Conservation (phyloP, 768 basidiomycete species). For the Mycena polygramma region DNA sequence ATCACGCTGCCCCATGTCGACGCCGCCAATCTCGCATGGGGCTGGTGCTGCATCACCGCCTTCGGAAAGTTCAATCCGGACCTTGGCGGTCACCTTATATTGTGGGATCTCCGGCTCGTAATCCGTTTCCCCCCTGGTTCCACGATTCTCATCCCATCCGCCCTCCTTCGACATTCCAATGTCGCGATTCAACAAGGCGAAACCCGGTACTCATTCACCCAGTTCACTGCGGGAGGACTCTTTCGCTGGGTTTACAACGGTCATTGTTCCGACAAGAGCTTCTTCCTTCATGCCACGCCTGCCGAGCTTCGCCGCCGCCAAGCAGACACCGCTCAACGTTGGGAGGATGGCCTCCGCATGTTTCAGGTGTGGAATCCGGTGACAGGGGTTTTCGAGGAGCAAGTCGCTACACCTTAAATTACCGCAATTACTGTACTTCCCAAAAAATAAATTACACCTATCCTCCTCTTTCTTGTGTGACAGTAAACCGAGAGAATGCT, state of each 20-base stretch:
- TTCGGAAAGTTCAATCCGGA: neutral
- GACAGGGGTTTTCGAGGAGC: too few relatives aligned
- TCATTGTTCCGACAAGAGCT: too few relatives aligned
- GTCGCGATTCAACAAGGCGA: neutral
- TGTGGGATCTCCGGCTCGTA: neutral
- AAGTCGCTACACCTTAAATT: too few relatives aligned
- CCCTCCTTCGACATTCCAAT: neutral
- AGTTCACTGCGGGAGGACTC: neutral
- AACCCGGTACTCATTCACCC: neutral
- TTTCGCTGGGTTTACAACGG: constrained; percentile 1
- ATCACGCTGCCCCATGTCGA: neutral
- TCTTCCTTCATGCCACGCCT: too few relatives aligned
- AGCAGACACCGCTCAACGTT: too few relatives aligned
- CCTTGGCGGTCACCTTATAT: neutral
- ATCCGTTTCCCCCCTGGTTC: constrained; percentile 3
- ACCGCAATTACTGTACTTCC: too few relatives aligned
- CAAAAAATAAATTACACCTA: too few relatives aligned
- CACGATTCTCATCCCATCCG: neutral
- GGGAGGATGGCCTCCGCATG: too few relatives aligned
- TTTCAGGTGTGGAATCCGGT: too few relatives aligned
- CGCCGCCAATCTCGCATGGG: constrained; percentile 6
- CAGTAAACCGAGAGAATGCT: too few relatives aligned
- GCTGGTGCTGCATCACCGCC: neutral
- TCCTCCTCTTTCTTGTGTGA: too few relatives aligned
- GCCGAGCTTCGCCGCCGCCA: too few relatives aligned